Evolutionary conservation across 139 green algal species (phyloP).

Genomic region (Tetradesmus lagerheimii): DNA sequence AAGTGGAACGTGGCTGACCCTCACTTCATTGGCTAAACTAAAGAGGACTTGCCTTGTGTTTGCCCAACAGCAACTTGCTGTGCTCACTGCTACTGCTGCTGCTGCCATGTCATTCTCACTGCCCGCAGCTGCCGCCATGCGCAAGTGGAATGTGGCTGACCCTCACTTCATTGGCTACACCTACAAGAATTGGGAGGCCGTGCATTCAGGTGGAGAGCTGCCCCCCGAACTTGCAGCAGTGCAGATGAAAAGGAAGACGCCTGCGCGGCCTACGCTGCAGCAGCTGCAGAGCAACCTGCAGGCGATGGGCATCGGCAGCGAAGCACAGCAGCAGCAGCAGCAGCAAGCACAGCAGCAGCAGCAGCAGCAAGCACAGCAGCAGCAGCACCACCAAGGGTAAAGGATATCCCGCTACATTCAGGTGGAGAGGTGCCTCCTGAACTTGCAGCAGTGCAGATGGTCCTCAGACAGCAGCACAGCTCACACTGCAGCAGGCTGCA

Average conservation of each 20-base stretch:
- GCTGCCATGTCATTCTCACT: background rate
- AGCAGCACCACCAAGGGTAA: background rate
- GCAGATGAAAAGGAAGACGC: conserved; percentile 53
- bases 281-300: conserved; percentile 68
- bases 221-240: conserved; percentile 44
- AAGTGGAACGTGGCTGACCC: conserved; percentile 70
- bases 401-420: too few relatives aligned
- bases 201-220: conserved; percentile 57
- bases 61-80: background rate
- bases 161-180: conserved; percentile 98
- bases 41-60: background rate
- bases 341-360: conserved; percentile 19
- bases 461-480: too few relatives aligned
- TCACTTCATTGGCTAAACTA: conserved; percentile 86
- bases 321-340: conserved; percentile 18
- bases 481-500: too few relatives aligned
- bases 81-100: background rate
- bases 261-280: conserved; percentile 48
- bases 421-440: too few relatives aligned
- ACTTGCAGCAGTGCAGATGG: too few relatives aligned
- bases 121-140: conserved; percentile 44
- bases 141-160: conserved; percentile 66
- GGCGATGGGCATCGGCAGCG: conserved; percentile 42
- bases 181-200: conserved; percentile 96
- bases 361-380: conserved; percentile 4